phyloP scores from a whole-genome alignment of 202 grass and related monocot genomes.

The Zoysia matrella region DNA sequence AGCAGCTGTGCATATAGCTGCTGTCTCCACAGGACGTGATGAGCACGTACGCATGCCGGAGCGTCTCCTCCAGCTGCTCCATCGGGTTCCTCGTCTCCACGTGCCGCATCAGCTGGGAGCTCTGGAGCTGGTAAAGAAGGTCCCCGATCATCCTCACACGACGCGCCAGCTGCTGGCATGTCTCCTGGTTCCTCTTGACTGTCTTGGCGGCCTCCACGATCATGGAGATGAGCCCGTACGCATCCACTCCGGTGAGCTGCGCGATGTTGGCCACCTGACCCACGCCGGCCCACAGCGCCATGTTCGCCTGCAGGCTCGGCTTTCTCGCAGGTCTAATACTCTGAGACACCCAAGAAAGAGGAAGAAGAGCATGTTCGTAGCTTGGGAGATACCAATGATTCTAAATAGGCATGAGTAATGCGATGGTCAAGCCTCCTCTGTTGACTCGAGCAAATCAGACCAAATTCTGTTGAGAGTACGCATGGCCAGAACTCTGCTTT shows the following conservation, averaged over 20 bases:
- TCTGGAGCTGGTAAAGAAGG: constrained; percentile 28
- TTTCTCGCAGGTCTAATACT: not conserved
- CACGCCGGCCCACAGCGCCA: constrained; percentile 33
- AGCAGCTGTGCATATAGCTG: constrained; percentile 32
- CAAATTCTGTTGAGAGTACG: too few species aligned
- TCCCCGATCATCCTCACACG: constrained; percentile 41
- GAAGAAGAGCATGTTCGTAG: not conserved
- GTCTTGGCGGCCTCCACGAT: constrained; percentile 34
- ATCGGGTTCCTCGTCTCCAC: too few species aligned
- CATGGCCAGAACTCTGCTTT: too few species aligned
- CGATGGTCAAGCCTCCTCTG: too few species aligned
- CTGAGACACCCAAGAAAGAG: not conserved
- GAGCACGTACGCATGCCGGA: not conserved
- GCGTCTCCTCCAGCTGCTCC: too few species aligned
- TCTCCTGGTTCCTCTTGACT: constrained; percentile 42
- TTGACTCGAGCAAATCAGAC: too few species aligned
- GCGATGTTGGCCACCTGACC: constrained; percentile 36
- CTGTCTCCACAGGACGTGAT: constrained; percentile 8
- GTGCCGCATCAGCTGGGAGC: constrained; percentile 41
- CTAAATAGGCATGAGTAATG: too few species aligned
- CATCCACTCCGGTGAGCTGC: constrained; percentile 37
- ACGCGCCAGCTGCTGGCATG: constrained; percentile 41
- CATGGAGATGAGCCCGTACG: constrained; percentile 45
- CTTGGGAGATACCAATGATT: not conserved
- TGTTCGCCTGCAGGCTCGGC: not conserved